These are phyloP conservation scores for Saccharomyces hybrid DNA, from an alignment of 1,139 yeast species.

Conservation along the genomic window DNA sequence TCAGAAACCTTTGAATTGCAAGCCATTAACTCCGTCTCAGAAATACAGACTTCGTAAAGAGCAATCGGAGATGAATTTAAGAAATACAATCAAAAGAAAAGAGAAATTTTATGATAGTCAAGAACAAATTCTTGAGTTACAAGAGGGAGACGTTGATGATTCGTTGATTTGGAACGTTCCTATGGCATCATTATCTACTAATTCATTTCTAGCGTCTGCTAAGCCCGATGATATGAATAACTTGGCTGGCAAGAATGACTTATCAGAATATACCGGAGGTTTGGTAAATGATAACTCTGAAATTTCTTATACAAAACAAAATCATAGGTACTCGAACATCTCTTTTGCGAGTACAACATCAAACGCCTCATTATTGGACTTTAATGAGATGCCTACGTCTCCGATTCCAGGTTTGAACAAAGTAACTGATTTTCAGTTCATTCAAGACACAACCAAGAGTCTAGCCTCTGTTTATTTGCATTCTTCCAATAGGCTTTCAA, in stretches of 20 bases:
- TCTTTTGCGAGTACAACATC: slow-evolving; percentile 6
- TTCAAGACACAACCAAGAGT: slow-evolving; percentile 37
- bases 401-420: slow-evolving; percentile 34
- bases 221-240: slow-evolving; percentile 2
- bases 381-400: slow-evolving; percentile 33
- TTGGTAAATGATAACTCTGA: background rate
- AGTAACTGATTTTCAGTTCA: slow-evolving; percentile 30
- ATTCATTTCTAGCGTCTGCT: slow-evolving; percentile 29
- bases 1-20: background rate
- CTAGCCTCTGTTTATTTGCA: slow-evolving; percentile 38
- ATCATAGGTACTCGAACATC: slow-evolving; percentile 1
- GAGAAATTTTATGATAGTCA: slow-evolving; percentile 39
- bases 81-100: slow-evolving; percentile 31
- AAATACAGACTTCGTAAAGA: slow-evolving; percentile 33
- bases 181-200: slow-evolving; percentile 35
- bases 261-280: background rate
- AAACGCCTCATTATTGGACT: slow-evolving; percentile 16
- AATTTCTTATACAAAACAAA: background rate
- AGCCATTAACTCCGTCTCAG: slow-evolving; percentile 34
- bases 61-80: slow-evolving; percentile 31
- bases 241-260: background rate
- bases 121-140: slow-evolving; percentile 21
- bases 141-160: slow-evolving; percentile 31
- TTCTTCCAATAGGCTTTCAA: slow-evolving; percentile 33
- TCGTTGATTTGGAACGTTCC: slow-evolving; percentile 42